phyloP scores from a whole-genome alignment of 129 eudicot genomes.

The Pseudognaphalium luteoalbum region DNA sequence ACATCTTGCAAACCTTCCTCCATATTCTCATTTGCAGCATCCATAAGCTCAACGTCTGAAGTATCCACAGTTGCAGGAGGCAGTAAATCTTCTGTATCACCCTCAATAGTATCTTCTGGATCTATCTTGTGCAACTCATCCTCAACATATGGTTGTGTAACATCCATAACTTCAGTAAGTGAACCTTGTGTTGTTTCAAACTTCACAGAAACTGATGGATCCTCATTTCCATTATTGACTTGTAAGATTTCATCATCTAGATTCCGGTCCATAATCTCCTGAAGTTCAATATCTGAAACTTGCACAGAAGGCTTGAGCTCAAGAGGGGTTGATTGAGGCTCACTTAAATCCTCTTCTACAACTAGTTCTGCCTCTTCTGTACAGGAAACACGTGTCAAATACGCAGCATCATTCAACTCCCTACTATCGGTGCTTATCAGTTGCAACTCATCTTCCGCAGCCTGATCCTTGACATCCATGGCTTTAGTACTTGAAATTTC shows the following conservation, averaged over 20 bases:
- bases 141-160: slow-evolving; percentile 10
- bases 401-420: slow-evolving; percentile 18
- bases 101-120: neutral
- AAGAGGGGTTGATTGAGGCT: slow-evolving; percentile 16
- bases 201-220: slow-evolving; percentile 28
- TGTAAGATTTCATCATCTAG: slow-evolving; percentile 12
- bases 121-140: slow-evolving; percentile 17
- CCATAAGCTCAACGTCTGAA: slow-evolving; percentile 12
- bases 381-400: slow-evolving; percentile 11
- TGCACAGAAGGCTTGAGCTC: slow-evolving; percentile 12
- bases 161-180: slow-evolving; percentile 22
- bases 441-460: slow-evolving; percentile 31
- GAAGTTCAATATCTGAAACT: slow-evolving; percentile 26
- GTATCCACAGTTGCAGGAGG: slow-evolving; percentile 6
- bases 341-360: slow-evolving; percentile 29
- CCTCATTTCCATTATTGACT: slow-evolving; percentile 10
- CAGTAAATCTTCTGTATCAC: slow-evolving; percentile 12
- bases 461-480: slow-evolving; percentile 31
- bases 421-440: slow-evolving; percentile 16
- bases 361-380: slow-evolving; percentile 22
- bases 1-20: slow-evolving; percentile 24
- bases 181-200: slow-evolving; percentile 21
- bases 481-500: slow-evolving; percentile 19
- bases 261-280: slow-evolving; percentile 15
- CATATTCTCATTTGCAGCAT: slow-evolving; percentile 19